These are phyloP conservation scores for Hortiboletus campestris DNA, from an alignment of 768 basidiomycete genomes.

Conservation along the genomic window DNA sequence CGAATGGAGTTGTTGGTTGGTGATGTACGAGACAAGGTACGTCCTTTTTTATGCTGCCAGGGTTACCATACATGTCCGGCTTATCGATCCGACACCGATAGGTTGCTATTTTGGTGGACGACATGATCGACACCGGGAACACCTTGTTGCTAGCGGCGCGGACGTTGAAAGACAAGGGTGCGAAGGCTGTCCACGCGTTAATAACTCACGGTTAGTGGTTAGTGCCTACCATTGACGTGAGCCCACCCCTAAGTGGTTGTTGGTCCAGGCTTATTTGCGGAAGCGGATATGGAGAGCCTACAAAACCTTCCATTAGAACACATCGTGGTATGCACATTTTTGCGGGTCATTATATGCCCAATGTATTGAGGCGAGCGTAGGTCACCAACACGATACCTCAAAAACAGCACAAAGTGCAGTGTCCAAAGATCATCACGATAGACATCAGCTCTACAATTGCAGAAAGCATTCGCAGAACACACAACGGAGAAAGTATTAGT, in stretches of 20 bases:
- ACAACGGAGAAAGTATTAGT: slow-evolving; percentile 92
- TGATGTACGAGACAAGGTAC: slow-evolving; percentile 84
- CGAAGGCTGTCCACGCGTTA: slow-evolving; percentile 79
- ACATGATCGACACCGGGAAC: slow-evolving; percentile 95
- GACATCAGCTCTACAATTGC: slow-evolving; percentile 92
- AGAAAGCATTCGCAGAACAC: slow-evolving; percentile 92
- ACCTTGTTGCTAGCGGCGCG: slow-evolving; percentile 85
- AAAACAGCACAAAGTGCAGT: slow-evolving; percentile 55
- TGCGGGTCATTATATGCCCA: neutral
- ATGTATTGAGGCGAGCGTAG: slow-evolving; percentile 36
- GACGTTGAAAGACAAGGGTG: slow-evolving; percentile 88
- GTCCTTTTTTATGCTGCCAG: neutral
- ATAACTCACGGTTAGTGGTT: slow-evolving; percentile 88
- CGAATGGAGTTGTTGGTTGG: slow-evolving; percentile 94
- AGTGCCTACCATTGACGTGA: slow-evolving; percentile 14
- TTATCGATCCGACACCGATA: slow-evolving; percentile 27
- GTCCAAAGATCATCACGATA: slow-evolving; percentile 80
- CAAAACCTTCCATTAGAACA: slow-evolving; percentile 74
- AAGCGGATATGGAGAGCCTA: slow-evolving; percentile 65
- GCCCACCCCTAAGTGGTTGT: slow-evolving; percentile 4
- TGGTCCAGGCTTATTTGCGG: slow-evolving; percentile 70
- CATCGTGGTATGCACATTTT: slow-evolving; percentile 64
- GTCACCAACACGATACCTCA: slow-evolving; percentile 97
- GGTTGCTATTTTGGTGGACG: slow-evolving; percentile 95
- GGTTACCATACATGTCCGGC: neutral